Evolutionary conservation across 139 green algal species (phyloP).

Genomic region (Coelastrella sp.): DNA sequence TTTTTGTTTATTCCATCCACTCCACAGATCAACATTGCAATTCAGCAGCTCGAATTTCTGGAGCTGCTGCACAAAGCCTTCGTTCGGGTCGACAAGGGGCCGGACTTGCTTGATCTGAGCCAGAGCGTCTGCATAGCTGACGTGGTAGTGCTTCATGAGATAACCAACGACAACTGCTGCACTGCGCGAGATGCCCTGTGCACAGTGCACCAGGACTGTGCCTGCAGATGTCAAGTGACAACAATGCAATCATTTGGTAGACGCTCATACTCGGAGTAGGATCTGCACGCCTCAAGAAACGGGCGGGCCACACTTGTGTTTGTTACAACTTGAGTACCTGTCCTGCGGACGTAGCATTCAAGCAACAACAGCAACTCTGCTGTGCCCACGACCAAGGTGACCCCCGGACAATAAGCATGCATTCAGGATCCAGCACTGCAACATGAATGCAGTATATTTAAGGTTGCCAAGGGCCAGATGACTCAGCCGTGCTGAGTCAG

Average conservation of each 20-base stretch:
- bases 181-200: conserved; percentile 89
- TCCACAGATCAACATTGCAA: conserved; percentile 35
- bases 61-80: conserved; percentile 59
- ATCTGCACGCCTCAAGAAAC: too few species aligned
- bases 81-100: conserved; percentile 55
- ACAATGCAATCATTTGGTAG: background rate
- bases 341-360: too few species aligned
- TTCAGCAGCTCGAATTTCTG: conserved; percentile 46
- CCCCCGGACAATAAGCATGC: background rate
- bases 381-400: background rate
- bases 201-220: conserved; percentile 73
- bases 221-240: conserved; percentile 8
- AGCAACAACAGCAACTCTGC: background rate
- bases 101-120: conserved; percentile 43
- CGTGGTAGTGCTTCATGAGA: conserved; percentile 83
- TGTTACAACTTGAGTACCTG: too few species aligned
- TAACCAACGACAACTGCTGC: conserved; percentile 87
- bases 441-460: background rate
- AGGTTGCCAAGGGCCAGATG: background rate
- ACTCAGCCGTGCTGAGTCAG: background rate
- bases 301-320: too few species aligned
- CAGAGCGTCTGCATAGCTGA: conserved; percentile 72
- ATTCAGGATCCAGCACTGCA: background rate
- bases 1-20: conserved; percentile 16
- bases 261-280: too few species aligned